Base-by-base conservation (phyloP, 768 basidiomycete species). In the Tephrocybe rancida region DNA sequence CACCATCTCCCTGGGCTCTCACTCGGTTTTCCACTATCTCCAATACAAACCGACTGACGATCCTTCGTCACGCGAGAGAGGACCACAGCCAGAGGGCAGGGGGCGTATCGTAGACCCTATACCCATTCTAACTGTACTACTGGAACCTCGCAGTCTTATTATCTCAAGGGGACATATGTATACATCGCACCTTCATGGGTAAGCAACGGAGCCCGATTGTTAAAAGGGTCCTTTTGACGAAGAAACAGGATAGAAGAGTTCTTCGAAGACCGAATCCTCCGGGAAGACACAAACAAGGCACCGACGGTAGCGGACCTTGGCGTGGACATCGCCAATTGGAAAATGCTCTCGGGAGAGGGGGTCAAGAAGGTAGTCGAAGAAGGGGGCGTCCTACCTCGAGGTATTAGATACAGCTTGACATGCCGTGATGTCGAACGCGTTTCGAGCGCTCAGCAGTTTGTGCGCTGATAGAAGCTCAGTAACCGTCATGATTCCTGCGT, bases 1-100 rank as follows among this genome's bases (percentile, higher is more conserved):
- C 1, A 97, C 95, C n/a, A 72, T 98, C 45, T 94, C 95, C 13
- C 72, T 97, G 53, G 87, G 88, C 37, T 90, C 92, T 1, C 92
- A 95, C 67, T 75, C 88, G 2, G 74, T 92, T 51, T 87, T 98
- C 59, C 81, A 93, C 69, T 90, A 96, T 65, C 92, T 92, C 64
- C 78, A 76, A 48, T 92, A 92, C 62, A 72, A 70, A 50, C 37
- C 61, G 34, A 59, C 67, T 46, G 56, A 52, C 25, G 61, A 63
- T 26, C 50, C 45, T 8, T 5, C 10, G 10, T 41, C 34, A n/a
- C 54, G 50, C 35, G 60, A 63, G 50, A 44, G 50, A 30, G 30
- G 29, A 39, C 22, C 37, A 52, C 67, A 61, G 32, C 63, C 67
- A 29, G 25, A 56, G 45, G 67, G 66, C 25, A 56, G 59, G 35